These are phyloP conservation scores for Panus rudis DNA, from an alignment of 768 basidiomycete genomes.

Conservation along the genomic window DNA sequence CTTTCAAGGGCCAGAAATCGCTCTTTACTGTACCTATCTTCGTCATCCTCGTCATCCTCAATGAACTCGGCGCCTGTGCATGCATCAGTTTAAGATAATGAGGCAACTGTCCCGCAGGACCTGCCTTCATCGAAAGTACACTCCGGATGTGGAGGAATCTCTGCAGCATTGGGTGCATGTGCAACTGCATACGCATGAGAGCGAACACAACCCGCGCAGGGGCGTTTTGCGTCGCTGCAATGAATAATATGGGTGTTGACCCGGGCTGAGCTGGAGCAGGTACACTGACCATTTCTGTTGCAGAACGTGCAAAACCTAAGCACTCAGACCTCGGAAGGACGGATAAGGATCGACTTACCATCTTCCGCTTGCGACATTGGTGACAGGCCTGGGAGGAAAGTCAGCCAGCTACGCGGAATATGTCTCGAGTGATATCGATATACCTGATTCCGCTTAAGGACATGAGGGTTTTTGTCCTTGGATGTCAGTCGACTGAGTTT, in stretches of 20 bases:
- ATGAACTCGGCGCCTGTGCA: too few species aligned
- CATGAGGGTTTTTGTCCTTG: background rate
- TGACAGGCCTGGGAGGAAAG: conserved; percentile 9
- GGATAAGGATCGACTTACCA: conserved; percentile 5
- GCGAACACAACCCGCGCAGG: conserved; percentile 9
- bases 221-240: conserved; percentile 10
- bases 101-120: too few species aligned
- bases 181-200: conserved; percentile 11
- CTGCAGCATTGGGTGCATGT: conserved; percentile 5
- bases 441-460: background rate
- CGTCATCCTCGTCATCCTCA: too few species aligned
- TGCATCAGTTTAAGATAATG: too few species aligned
- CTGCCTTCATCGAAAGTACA: conserved; percentile 12
- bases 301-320: background rate
- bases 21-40: too few species aligned
- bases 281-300: conserved; percentile 12
- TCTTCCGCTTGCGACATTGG: conserved; percentile 12
- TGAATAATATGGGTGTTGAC: background rate
- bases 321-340: background rate
- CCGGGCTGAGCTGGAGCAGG: too few species aligned
- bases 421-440: background rate
- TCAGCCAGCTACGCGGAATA: background rate
- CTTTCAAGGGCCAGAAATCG: too few species aligned
- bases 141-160: conserved; percentile 6
- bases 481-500: too few species aligned